A percentile compares a stretch with the other conserved stretches of the same genome.
phyloP scores from a whole-genome alignment of 306 rosid species.

The Cucurbita argyrosperma region DNA sequence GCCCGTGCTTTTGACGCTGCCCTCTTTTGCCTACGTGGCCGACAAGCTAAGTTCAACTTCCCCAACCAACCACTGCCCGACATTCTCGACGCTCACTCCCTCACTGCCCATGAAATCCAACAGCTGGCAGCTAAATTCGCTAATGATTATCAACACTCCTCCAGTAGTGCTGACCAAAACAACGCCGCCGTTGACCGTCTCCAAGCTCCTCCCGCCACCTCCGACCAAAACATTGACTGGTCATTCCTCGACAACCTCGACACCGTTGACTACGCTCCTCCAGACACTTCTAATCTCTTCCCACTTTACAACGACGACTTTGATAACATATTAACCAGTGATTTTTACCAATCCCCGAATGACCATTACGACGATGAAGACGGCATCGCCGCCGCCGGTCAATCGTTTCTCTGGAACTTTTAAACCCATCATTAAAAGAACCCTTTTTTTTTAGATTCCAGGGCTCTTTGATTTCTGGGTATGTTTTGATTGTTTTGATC shows the following conservation, averaged over 20 bases:
- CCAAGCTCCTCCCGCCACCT: background rate
- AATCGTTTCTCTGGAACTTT: background rate
- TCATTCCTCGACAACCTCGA: background rate
- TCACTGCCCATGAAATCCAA: slow-evolving; percentile 37
- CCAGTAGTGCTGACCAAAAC: background rate
- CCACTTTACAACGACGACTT: background rate
- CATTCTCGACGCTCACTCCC: slow-evolving; percentile 26
- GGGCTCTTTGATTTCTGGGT: background rate
- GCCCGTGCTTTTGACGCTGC: slow-evolving; percentile 92
- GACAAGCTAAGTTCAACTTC: slow-evolving; percentile 45
- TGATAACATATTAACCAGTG: background rate
- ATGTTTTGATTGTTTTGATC: background rate
- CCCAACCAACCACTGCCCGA: slow-evolving; percentile 43
- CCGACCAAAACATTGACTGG: background rate
- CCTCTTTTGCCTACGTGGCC: slow-evolving; percentile 63
- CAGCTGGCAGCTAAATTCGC: slow-evolving; percentile 47
- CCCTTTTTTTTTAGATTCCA: background rate
- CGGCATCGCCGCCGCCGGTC: background rate
- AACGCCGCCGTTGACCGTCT: background rate
- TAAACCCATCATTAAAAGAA: background rate
- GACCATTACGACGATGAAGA: background rate
- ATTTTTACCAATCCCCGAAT: background rate
- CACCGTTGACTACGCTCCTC: background rate
- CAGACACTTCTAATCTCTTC: background rate
- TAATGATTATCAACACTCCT: background rate